These are phyloP conservation scores for Cucurbita argyrosperma DNA, from an alignment of 306 rosid genomes.

Conservation along the genomic window DNA sequence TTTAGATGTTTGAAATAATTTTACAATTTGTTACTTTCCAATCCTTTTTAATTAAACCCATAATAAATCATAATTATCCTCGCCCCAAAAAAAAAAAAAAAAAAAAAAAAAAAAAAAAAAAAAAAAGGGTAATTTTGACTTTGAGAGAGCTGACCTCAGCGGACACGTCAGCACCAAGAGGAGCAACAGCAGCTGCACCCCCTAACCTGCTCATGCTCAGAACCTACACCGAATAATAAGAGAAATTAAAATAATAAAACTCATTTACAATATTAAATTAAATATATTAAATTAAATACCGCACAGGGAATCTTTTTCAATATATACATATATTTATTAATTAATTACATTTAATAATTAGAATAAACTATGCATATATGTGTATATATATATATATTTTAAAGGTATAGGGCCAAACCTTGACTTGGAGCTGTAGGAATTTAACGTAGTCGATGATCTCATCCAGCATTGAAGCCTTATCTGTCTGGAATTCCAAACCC, in stretches of 20 bases:
- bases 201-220: constrained; percentile 99
- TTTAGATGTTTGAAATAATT: too few species aligned
- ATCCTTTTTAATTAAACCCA: neutral
- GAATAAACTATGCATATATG: neutral
- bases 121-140: neutral
- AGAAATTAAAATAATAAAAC: neutral
- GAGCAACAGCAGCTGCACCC: constrained; percentile 87
- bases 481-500: constrained; percentile 64
- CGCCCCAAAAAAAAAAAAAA: too few species aligned
- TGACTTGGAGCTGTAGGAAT: constrained; percentile 94
- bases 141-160: constrained; percentile 36
- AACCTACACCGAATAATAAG: constrained; percentile 33
- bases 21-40: neutral
- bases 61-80: neutral
- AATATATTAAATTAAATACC: neutral
- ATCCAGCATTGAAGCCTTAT: constrained; percentile 97
- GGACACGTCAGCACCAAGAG: constrained; percentile 69
- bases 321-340: neutral
- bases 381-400: neutral
- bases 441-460: constrained; percentile 97
- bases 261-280: neutral
- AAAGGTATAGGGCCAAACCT: constrained; percentile 26
- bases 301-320: neutral
- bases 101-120: too few species aligned
- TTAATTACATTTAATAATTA: neutral